Base-by-base conservation (phyloP, 2,329 filamentous ascomycete genomes). In the Phialophora expanda region DNA sequence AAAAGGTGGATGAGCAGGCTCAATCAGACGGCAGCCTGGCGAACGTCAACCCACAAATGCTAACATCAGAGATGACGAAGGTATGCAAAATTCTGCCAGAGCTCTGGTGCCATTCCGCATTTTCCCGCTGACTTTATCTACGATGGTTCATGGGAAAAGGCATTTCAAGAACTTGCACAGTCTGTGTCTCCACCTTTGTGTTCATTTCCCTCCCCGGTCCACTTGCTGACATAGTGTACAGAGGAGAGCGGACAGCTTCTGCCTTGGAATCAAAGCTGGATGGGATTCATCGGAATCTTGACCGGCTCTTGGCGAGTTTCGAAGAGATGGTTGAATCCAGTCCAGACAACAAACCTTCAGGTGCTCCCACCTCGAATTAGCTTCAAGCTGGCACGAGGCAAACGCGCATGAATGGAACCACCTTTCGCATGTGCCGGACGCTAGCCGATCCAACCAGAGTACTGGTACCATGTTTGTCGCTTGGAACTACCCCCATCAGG, bases 221-320 rank as follows among this genome's bases (percentile, higher is more conserved):
- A 51, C 60, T 48, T 14, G 44, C 61, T 65, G 68, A 60, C 68
- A 53, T 2, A 17, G 58, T 24, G 56, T 57, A 28, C 38, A 84
- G 82, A 65, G 85, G 85, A 72, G 85, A 87, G 75, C 78, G 78
- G 66, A 83, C 85, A 34, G 85, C 85, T 5, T 77, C 82, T 30
- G 83, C 81, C 22, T 75, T 87, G 32, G 85, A 87, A 73, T 80
- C 79, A 66, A 82, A 86, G 70, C 79, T 87, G 34, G 80, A 79
- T 64, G 77, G 77, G 26, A 78, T 87, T 61, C 85, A 87, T 73
- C 79, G 78, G 62, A 84, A 83, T 74, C 86, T 87, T 56, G 82
- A 85, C 68, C 79, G 81, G 53, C 73, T 86, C 4, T 75, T 86
- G 20, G 82, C 80, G 17, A 79, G 80, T 61, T 80, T 83, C 22